A percentile compares a stretch with the other conserved stretches of the same genome.
Conservation (phyloP, 2,329 filamentous ascomycete species). For the Fusarium sambucinum region DNA sequence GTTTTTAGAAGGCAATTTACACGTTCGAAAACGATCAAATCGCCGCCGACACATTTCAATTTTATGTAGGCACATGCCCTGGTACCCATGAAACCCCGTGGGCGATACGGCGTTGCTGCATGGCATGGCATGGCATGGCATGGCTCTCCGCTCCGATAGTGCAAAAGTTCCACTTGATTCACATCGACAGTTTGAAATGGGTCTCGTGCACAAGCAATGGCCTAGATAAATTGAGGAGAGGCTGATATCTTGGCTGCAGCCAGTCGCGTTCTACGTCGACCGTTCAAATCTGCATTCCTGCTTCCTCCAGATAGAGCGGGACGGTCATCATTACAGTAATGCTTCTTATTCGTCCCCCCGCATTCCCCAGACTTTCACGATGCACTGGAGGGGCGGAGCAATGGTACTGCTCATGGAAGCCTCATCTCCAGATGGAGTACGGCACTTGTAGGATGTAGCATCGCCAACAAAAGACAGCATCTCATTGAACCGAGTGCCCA, state of each 20-base stretch:
- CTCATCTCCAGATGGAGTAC: conserved; percentile 21
- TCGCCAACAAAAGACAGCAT: conserved; percentile 10
- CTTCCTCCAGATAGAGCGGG: conserved; percentile 6
- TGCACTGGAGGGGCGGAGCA: conserved; percentile 25
- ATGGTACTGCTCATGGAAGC: conserved; percentile 3
- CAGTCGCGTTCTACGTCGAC: conserved; percentile 25
- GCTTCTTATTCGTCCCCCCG: conserved; percentile 30
- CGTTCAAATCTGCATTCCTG: conserved; percentile 16
- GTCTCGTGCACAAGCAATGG: conserved; percentile 32
- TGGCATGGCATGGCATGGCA: conserved; percentile 10
- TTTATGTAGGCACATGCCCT: conserved; percentile 5
- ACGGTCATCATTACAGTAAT: conserved; percentile 20
- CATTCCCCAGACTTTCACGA: conserved; percentile 41
- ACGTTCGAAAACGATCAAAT: conserved; percentile 12
- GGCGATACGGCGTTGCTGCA: conserved; percentile 19
- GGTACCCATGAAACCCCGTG: conserved; percentile 19
- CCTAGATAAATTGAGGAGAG: conserved; percentile 8
- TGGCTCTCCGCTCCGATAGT: conserved; percentile 33
- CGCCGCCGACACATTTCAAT: conserved; percentile 15
- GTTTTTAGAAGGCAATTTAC: conserved; percentile 38
- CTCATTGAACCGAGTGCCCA: conserved; percentile 12
- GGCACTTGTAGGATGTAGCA: conserved; percentile 7
- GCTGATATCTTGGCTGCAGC: conserved; percentile 26
- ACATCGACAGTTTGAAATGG: conserved; percentile 16
- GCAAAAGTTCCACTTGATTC: conserved; percentile 42